Evolutionary conservation across 257 asterid species (phyloP), one percentile per base, ranked within the genome.

Genomic region (Solanum habrochaites): DNA sequence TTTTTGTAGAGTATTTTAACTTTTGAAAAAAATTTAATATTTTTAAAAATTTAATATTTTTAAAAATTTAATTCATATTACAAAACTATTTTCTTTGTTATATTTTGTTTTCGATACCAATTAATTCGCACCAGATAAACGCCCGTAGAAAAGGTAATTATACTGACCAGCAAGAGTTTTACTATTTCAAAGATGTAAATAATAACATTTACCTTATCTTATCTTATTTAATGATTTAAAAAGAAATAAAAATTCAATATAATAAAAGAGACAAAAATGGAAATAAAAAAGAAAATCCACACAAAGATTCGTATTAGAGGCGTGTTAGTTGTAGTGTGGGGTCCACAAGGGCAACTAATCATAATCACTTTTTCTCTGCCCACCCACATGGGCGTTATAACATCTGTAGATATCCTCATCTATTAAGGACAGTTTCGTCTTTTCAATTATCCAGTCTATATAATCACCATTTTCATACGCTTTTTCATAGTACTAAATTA

Each of bases 381-480:
- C 75, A 66, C 21, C 21, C 69, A 52, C 67, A 35, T 20, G 58
- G 64, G 56, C 3, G 13, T 71, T 7, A 49, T 35, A 73, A 14
- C 47, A 32, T 10, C 10, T 39, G 64, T 89, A 88, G 85, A 88
- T 88, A 90, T 62, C 60, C 43, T 11, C 60, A 86, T 90, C 66
- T 73, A 83, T 67, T n/a, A 45, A 56, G 94, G 91, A 60, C 43
- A 70, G 10, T 70, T 64, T 35, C 32, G 91, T 56, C 58, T 47
- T 29, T 27, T 42, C 1, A 9, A 1, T n/a, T 1, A 10, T 40
- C 20, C 18, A 1, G 39, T 70, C 47, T 47, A 83, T 84, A 87
- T 84, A 39, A 87, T 37, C 39, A 6, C 39, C 39, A 37, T 80
- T n/a, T 29, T 49, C 64, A 56, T 20, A 20, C 21, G 20, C 11